A percentile compares a stretch with the other conserved stretches of the same genome.
Conservation (phyloP, 768 basidiomycete species). For the Leccinum aurantiacum region DNA sequence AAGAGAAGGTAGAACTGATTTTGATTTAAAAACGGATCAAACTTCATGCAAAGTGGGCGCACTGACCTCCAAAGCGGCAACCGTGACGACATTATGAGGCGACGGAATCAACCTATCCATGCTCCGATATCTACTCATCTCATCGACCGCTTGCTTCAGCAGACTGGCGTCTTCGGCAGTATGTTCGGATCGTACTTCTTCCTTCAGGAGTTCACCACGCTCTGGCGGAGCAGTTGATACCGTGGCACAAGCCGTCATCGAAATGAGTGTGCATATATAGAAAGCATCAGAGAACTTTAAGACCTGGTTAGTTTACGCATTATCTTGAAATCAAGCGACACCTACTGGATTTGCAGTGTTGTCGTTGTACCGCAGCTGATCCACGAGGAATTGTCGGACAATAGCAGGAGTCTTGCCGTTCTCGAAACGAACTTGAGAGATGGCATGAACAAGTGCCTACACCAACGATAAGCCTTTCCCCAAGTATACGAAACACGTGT, state of each 20-base stretch:
- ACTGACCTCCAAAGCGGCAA: slow-evolving; percentile 85
- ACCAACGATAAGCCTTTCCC: slow-evolving; percentile 7
- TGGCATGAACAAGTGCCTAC: slow-evolving; percentile 76
- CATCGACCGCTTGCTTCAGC: slow-evolving; percentile 70
- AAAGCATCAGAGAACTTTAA: slow-evolving; percentile 85
- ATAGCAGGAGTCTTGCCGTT: slow-evolving; percentile 84
- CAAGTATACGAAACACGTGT: not conserved
- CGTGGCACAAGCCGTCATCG: slow-evolving; percentile 75
- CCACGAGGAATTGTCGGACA: slow-evolving; percentile 84
- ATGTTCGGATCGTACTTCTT: slow-evolving; percentile 64
- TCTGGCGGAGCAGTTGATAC: slow-evolving; percentile 78
- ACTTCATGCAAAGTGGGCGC: not conserved
- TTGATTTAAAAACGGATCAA: slow-evolving; percentile 7
- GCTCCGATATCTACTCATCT: slow-evolving; percentile 88
- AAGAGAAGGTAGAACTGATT: slow-evolving; percentile 77
- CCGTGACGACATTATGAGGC: slow-evolving; percentile 89
- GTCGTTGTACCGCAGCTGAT: slow-evolving; percentile 93
- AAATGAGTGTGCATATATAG: slow-evolving; percentile 85
- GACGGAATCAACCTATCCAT: slow-evolving; percentile 97
- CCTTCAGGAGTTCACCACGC: slow-evolving; percentile 71
- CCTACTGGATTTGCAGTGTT: slow-evolving; percentile 87
- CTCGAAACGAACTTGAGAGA: slow-evolving; percentile 84
- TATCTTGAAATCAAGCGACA: slow-evolving; percentile 6
- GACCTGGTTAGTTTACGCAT: slow-evolving; percentile 3
- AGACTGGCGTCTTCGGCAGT: slow-evolving; percentile 68